phyloP scores from a whole-genome alignment of 345 rosid genomes.

The Litchi chinensis region DNA sequence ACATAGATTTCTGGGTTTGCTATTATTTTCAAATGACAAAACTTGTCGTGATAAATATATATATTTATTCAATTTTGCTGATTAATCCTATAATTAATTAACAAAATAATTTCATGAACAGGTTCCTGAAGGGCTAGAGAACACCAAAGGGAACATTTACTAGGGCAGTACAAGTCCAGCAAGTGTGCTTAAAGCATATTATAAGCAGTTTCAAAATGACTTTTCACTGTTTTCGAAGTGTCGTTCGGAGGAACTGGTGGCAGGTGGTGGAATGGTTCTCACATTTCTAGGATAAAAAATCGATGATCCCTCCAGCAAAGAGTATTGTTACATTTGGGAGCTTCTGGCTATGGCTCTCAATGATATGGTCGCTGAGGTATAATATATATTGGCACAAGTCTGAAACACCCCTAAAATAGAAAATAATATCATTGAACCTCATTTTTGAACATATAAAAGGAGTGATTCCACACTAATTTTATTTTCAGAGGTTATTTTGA shows the following conservation, averaged over 20 bases:
- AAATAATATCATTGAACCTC: too few species aligned
- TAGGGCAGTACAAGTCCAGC: conserved; percentile 50
- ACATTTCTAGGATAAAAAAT: conserved; percentile 49
- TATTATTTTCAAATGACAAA: too few species aligned
- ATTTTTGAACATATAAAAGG: too few species aligned
- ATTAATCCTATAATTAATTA: too few species aligned
- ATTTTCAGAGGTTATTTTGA: too few species aligned
- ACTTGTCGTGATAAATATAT: too few species aligned
- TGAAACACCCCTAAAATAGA: too few species aligned
- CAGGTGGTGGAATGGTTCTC: conserved; percentile 54
- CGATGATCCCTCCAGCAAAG: conserved; percentile 47
- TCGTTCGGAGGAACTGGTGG: conserved; percentile 48
- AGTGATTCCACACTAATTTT: too few species aligned
- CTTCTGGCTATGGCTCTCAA: conserved; percentile 53
- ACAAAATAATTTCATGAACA: background rate
- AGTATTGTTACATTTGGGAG: conserved; percentile 53
- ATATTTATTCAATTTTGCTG: too few species aligned
- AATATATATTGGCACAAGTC: too few species aligned
- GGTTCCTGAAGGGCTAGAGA: conserved; percentile 55
- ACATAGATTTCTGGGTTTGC: too few species aligned
- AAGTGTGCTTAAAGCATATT: conserved; percentile 40
- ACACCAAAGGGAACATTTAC: conserved; percentile 52
- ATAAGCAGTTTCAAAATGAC: conserved; percentile 51
- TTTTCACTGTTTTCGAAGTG: conserved; percentile 44
- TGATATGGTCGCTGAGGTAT: conserved; percentile 55